phyloP scores from a whole-genome alignment of 106 monocot species.

The Gastrodia elata region DNA sequence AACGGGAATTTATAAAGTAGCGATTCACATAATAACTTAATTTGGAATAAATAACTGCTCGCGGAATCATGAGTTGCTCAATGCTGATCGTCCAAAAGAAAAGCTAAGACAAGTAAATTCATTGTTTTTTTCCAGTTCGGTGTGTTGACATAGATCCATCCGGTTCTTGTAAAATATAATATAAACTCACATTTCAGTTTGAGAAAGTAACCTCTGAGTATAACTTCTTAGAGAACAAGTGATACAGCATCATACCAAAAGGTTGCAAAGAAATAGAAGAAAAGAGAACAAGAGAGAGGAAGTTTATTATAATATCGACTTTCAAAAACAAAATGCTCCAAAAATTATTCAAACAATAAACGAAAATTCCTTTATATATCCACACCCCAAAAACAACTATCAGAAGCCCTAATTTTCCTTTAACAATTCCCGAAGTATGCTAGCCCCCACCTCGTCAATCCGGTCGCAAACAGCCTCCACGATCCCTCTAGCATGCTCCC shows the following conservation, averaged over 20 bases:
- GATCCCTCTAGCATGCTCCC: constrained; percentile 47
- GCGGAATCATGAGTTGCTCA: not conserved
- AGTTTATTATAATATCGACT: constrained; percentile 2
- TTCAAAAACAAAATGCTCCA: not conserved
- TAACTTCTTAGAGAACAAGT: not conserved
- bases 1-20: not conserved
- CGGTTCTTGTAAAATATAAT: not conserved
- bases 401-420: constrained; percentile 1
- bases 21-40: not conserved
- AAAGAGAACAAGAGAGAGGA: not conserved
- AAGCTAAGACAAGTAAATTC: not conserved
- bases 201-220: not conserved
- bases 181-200: not conserved
- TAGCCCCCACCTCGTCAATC: constrained; percentile 49
- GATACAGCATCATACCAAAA: constrained; percentile 6
- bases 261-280: not conserved
- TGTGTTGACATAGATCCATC: not conserved
- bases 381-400: not conserved
- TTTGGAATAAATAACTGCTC: not conserved
- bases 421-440: not conserved
- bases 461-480: constrained; percentile 62
- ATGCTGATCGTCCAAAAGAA: not conserved
- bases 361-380: not conserved
- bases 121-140: not conserved
- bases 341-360: constrained; percentile 6